Evolutionary conservation across 331 rosid species (phyloP).

Genomic region (Ulmus americana): DNA sequence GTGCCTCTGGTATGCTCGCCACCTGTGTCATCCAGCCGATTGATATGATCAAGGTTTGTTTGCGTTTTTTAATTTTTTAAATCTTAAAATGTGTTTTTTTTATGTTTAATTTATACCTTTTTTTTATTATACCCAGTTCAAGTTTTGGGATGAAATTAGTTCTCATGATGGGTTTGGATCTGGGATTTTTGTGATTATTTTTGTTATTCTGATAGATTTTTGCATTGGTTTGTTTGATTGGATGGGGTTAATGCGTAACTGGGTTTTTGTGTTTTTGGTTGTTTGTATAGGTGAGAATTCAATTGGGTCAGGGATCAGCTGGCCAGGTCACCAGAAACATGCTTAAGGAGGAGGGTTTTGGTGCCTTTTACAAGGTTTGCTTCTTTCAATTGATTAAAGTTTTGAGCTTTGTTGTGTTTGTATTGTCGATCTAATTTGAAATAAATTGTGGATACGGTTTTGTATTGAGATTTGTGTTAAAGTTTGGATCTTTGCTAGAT

Average conservation of each 20-base stretch:
- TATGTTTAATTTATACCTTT: slow-evolving; percentile 1
- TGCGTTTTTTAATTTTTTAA: background rate
- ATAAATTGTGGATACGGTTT: background rate
- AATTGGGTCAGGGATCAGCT: slow-evolving; percentile 94
- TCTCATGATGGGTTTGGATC: slow-evolving; percentile 30
- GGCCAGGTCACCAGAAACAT: slow-evolving; percentile 53
- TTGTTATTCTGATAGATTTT: background rate
- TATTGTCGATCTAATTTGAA: slow-evolving; percentile 14
- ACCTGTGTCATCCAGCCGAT: slow-evolving; percentile 92
- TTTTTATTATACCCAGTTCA: background rate
- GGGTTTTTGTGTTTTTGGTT: slow-evolving; percentile 12
- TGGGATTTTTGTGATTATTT: slow-evolving; percentile 15
- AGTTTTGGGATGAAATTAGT: background rate
- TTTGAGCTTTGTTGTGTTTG: background rate
- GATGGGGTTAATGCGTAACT: background rate
- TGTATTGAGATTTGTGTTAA: background rate
- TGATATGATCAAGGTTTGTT: slow-evolving; percentile 83
- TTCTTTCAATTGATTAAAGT: background rate
- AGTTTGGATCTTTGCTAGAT: slow-evolving; percentile 10
- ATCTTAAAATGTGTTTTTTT: background rate
- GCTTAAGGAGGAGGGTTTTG: slow-evolving; percentile 83
- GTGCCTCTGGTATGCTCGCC: slow-evolving; percentile 92
- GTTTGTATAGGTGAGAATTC: slow-evolving; percentile 82
- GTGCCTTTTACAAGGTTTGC: slow-evolving; percentile 79
- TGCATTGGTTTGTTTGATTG: slow-evolving; percentile 10